Conservation (phyloP, 129 eudicot species). For the Saposhnikovia divaricata region DNA sequence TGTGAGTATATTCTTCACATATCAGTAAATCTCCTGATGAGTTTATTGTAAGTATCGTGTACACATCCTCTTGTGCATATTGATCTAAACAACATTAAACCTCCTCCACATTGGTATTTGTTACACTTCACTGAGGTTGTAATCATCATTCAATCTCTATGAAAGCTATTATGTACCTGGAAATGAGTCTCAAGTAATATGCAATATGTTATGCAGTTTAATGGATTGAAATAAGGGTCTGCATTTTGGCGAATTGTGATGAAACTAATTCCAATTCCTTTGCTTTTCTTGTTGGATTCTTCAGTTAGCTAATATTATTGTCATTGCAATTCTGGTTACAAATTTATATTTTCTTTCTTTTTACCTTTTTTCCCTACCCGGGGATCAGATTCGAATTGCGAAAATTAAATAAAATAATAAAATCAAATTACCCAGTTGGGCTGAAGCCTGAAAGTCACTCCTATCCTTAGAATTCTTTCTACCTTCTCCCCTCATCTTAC, state of each 20-base stretch:
- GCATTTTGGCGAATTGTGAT: not conserved
- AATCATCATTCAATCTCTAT: not conserved
- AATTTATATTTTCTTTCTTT: not conserved
- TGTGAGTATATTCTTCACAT: not conserved
- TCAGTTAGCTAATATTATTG: not conserved
- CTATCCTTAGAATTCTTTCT: not conserved
- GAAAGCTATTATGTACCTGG: not conserved
- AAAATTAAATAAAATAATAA: not conserved
- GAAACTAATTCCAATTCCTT: not conserved
- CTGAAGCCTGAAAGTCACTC: not conserved
- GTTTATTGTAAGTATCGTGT: not conserved
- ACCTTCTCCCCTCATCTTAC: constrained; percentile 6
- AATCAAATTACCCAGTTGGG: not conserved
- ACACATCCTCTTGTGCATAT: not conserved
- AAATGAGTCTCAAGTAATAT: not conserved
- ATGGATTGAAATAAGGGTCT: not conserved
- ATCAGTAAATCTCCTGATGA: not conserved
- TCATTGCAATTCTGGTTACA: not conserved
- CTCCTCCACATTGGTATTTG: not conserved
- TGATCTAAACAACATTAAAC: not conserved
- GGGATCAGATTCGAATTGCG: too few species aligned
- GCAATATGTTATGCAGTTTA: not conserved
- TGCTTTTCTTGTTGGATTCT: not conserved
- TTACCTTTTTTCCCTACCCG: not conserved
- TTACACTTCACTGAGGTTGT: not conserved